Conservation (phyloP, 345 rosid species). For the Draba incana region DNA sequence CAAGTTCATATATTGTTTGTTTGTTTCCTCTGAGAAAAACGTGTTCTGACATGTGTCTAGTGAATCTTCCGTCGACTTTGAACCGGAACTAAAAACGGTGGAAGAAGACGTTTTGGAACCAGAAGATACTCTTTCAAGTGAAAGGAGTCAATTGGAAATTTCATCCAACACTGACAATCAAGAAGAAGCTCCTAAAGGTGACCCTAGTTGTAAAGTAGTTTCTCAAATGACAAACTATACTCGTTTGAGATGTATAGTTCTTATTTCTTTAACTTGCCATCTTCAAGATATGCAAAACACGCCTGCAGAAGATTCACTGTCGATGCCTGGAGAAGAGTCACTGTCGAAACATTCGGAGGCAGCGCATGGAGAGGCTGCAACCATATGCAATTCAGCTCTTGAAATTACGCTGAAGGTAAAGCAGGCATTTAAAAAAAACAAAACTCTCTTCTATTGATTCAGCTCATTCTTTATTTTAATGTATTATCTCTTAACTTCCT, state of each 20-base stretch:
- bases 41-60: conserved; percentile 24
- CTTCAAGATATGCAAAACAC: background rate
- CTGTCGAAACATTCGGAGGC: background rate
- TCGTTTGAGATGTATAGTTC: no score
- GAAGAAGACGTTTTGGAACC: conserved; percentile 11
- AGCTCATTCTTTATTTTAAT: conserved; percentile 10
- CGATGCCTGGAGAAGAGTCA: background rate
- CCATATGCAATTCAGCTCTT: conserved; percentile 15
- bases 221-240: no score
- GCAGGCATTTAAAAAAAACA: background rate
- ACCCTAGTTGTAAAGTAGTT: no score
- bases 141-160: background rate
- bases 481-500: background rate
- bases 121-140: background rate
- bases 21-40: background rate
- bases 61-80: conserved; percentile 15
- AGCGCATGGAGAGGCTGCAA: background rate
- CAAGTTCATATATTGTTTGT: background rate
- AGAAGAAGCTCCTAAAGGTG: background rate
- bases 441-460: background rate
- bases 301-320: background rate
- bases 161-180: background rate
- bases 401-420: conserved; percentile 31
- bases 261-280: no score
- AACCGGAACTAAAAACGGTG: background rate